phyloP scores from a whole-genome alignment of 2,329 filamentous ascomycete species.

The Fusarium sp. region DNA sequence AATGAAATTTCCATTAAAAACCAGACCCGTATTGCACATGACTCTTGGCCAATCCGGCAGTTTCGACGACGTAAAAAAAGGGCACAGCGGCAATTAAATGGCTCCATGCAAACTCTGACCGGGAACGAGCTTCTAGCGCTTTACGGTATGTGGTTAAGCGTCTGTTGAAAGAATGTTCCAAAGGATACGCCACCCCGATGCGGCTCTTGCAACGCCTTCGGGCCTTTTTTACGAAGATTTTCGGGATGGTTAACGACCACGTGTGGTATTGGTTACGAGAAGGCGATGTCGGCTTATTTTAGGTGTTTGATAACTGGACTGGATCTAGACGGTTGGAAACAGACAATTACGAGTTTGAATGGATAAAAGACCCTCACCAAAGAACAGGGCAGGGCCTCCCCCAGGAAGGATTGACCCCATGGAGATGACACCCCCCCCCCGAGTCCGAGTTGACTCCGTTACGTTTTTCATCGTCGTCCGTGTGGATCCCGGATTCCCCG shows the following conservation, averaged over 20 bases:
- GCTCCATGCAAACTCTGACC: slow-evolving; percentile 19
- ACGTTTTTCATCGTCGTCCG: slow-evolving; percentile 3
- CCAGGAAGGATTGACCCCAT: slow-evolving; percentile 1
- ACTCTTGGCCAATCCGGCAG: slow-evolving; percentile 22
- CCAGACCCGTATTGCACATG: not conserved
- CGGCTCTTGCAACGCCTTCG: slow-evolving; percentile 29
- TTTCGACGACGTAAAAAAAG: slow-evolving; percentile 34
- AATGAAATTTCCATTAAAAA: slow-evolving; percentile 10
- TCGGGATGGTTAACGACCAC: not conserved
- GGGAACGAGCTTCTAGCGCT: slow-evolving; percentile 21
- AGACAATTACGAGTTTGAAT: slow-evolving; percentile 28
- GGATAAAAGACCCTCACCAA: slow-evolving; percentile 14
- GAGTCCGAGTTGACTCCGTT: slow-evolving; percentile 13
- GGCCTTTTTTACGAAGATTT: slow-evolving; percentile 19
- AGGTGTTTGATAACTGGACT: not conserved
- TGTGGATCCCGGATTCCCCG: slow-evolving; percentile 35
- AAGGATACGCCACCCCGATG: slow-evolving; percentile 20
- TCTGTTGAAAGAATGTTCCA: slow-evolving; percentile 18
- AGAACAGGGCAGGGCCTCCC: not conserved
- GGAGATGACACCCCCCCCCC: slow-evolving; percentile 9
- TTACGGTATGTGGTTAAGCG: slow-evolving; percentile 20
- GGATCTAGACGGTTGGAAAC: slow-evolving; percentile 5
- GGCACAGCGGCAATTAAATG: not conserved
- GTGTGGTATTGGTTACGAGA: not conserved
- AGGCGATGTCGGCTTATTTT: not conserved